A percentile compares a stretch with the other conserved stretches of the same genome.
Conservation (phyloP, 2,329 filamentous ascomycete species). For the Fusarium sambucinum region DNA sequence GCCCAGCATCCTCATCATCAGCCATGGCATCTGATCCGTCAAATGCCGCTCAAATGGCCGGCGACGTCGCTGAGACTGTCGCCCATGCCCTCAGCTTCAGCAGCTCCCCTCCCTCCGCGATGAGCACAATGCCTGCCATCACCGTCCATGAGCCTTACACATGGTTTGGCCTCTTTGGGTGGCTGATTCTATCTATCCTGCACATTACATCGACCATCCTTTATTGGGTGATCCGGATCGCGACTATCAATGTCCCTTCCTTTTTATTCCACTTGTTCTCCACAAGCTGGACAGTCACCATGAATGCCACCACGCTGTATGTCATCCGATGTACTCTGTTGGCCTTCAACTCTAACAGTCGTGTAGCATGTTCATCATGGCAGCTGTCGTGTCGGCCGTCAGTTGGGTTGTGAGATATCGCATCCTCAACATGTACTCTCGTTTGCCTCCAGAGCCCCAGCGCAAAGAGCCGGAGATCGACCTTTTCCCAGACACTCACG, state of each 20-base stretch:
- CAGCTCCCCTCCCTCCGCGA: conserved; percentile 54
- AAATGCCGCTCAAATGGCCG: conserved; percentile 53
- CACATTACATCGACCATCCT: conserved; percentile 69
- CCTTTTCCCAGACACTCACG: conserved; percentile 92
- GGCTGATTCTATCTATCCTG: conserved; percentile 66
- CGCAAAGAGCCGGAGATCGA: conserved; percentile 96
- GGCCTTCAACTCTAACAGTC: conserved; percentile 26
- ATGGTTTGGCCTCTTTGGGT: conserved; percentile 70
- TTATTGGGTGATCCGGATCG: conserved; percentile 86
- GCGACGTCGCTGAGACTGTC: conserved; percentile 52
- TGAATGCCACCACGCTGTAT: conserved; percentile 97
- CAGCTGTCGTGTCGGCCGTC: conserved; percentile 82
- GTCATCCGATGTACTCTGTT: conserved; percentile 46
- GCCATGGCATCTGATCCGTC: conserved; percentile 59
- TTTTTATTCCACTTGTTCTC: conserved; percentile 91
- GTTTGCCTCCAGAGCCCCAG: conserved; percentile 92
- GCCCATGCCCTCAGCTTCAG: conserved; percentile 51
- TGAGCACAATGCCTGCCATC: conserved; percentile 53
- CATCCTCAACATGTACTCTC: conserved; percentile 96
- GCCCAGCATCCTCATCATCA: conserved; percentile 49
- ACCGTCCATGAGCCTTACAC: conserved; percentile 59
- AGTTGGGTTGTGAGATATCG: conserved; percentile 97
- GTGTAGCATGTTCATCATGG: conserved; percentile 77
- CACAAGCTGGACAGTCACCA: conserved; percentile 93
- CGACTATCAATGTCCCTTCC: conserved; percentile 89